Evolutionary conservation across 495 filamentous ascomycete genomes (phyloP).

Genomic region (Lophiostoma macrostomum): DNA sequence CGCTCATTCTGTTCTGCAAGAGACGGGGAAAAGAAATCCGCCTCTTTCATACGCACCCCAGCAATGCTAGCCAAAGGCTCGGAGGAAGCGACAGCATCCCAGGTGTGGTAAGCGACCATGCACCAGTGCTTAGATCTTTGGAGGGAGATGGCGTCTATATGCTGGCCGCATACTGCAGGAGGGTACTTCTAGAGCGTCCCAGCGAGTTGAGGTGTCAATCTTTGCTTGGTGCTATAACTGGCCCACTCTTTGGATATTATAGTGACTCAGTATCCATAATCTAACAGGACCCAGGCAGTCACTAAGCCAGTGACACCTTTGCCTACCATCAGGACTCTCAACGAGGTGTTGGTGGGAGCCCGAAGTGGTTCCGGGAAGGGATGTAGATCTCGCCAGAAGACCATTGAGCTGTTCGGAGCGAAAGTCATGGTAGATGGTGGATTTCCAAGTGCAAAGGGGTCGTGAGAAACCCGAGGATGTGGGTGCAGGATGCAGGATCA

Average conservation of each 20-base stretch:
- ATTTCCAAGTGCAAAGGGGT: no score
- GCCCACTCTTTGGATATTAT: conserved; percentile 49
- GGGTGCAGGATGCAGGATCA: no score
- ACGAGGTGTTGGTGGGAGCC: conserved; percentile 14
- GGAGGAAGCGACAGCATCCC: conserved; percentile 42
- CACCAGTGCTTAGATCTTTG: conserved; percentile 46
- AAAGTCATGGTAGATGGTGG: no score
- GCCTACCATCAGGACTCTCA: conserved; percentile 46
- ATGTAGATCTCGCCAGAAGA: conserved; percentile 6
- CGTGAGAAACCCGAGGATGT: no score
- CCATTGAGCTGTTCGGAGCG: no score
- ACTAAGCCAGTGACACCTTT: conserved; percentile 48
- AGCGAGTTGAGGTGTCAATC: conserved; percentile 51
- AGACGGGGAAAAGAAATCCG: conserved; percentile 44
- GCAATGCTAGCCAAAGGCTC: conserved; percentile 29
- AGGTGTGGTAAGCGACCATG: conserved; percentile 47
- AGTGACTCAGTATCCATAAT: conserved; percentile 50
- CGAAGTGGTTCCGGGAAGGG: not conserved
- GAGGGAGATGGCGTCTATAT: conserved; percentile 44
- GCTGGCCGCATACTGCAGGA: conserved; percentile 49
- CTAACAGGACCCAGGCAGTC: conserved; percentile 49
- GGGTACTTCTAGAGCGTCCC: conserved; percentile 54
- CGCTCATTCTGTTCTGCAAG: conserved; percentile 38
- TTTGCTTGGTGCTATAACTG: conserved; percentile 34
- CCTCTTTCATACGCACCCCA: conserved; percentile 46